These are phyloP conservation scores for Vitellaria paradoxa DNA, from an alignment of 179 eudicot genomes.

Conservation along the genomic window DNA sequence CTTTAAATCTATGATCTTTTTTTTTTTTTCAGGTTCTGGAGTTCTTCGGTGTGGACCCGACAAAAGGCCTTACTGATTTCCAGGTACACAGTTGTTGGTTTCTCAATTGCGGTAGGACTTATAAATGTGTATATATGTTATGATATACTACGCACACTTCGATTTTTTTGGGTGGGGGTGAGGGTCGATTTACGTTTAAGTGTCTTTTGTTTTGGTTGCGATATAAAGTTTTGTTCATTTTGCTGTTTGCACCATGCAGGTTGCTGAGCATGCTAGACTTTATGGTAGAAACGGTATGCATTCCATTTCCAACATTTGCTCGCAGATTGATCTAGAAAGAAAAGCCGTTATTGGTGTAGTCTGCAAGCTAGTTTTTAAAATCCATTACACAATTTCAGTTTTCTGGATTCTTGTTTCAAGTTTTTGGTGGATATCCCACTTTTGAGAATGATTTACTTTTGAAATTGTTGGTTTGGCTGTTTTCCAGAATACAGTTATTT, in stretches of 20 bases:
- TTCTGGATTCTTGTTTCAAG: not conserved
- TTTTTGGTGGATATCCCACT: not conserved
- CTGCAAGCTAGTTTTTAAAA: slow-evolving; percentile 3
- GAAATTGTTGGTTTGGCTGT: not conserved
- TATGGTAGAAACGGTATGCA: slow-evolving; percentile 81
- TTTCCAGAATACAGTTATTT: not conserved
- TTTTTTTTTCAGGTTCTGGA: slow-evolving; percentile 58
- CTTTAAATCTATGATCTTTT: not conserved
- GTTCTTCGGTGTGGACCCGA: slow-evolving; percentile 69
- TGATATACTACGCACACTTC: not conserved
- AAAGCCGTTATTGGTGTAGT: too few relatives aligned
- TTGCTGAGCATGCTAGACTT: slow-evolving; percentile 68
- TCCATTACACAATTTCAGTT: not conserved
- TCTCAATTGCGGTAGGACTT: not conserved
- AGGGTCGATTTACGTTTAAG: not conserved
- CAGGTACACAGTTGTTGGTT: slow-evolving; percentile 45
- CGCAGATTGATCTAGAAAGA: not conserved
- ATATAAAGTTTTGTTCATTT: slow-evolving; percentile 7
- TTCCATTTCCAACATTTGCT: not conserved
- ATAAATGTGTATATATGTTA: not conserved
- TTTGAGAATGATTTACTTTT: not conserved
- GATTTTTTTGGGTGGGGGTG: not conserved
- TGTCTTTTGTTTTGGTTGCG: slow-evolving; percentile 4
- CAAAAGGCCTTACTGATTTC: slow-evolving; percentile 73
- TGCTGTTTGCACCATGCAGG: slow-evolving; percentile 37